Evolutionary conservation across 2,329 filamentous ascomycete species (phyloP), one percentile per base, ranked within the genome.

Genomic region (Simplicillium aogashimaense): DNA sequence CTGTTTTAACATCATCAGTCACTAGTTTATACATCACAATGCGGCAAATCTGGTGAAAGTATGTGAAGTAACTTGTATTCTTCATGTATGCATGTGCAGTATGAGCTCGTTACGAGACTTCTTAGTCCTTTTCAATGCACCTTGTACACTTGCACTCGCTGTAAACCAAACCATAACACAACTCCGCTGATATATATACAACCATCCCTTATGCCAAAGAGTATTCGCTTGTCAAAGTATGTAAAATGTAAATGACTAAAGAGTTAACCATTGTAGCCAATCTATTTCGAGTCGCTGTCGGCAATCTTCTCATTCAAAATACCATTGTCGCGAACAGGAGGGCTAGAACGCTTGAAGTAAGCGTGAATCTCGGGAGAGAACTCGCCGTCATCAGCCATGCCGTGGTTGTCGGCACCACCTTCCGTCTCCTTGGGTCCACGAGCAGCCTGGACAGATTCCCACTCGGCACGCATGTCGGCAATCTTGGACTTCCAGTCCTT

Each of bases 401-500:
- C 53, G 37, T 50, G 44, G 36, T 63, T 56, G 38, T 56, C 49
- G 32, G 10, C 42, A n/a, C n/a, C 48, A 34, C 60, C 60, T 47
- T 68, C 61, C 4, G 60, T 57, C 49, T 80, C 72, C 53, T 69
- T 72, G 48, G 64, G 65, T 16, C 64, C 60, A 44, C 66, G 64
- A 47, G 53, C 52, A 35, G 61, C 62, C 55, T 74, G 69, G 47
- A 66, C 63, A 36, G 64, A 58, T 53, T 76, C 69, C 77, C 78
- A 82, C 50, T 81, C 78, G 30, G 62, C 56, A 38, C 75, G 70
- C 75, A 95, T 84, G 58, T 95, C 90, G 51, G 81, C 74, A 47
- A 95, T 83, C 72, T 87, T 89, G 58, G 81, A 72, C 66, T 84
- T 76, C 66, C 83, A 86, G 69, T 97, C 90, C 38, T 81, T 67